Conservation (phyloP, 139 green algal species). For the Volvox reticuliferus region DNA sequence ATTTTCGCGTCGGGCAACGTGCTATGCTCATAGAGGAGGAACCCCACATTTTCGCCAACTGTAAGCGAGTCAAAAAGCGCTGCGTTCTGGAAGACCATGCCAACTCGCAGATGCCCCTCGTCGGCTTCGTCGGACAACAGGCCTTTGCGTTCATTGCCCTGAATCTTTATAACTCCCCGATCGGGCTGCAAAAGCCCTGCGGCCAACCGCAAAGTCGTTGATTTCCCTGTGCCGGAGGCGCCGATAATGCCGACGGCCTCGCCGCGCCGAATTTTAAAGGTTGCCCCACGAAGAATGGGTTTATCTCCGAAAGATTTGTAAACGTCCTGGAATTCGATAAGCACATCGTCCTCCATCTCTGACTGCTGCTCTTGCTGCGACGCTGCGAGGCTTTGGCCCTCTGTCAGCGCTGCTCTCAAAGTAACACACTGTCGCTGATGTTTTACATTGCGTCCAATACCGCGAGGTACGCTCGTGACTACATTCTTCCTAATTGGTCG, state of each 20-base stretch:
- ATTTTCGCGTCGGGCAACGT: conserved; percentile 80
- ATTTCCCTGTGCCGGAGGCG: conserved; percentile 96
- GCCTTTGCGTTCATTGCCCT: conserved; percentile 78
- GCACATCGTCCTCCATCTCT: conserved; percentile 75
- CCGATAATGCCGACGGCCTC: conserved; percentile 99
- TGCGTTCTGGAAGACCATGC: conserved; percentile 98
- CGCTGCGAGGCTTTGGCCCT: conserved; percentile 7
- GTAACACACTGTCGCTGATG: not conserved
- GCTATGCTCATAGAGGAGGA: conserved; percentile 96
- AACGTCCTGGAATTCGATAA: conserved; percentile 96
- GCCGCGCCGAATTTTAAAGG: conserved; percentile 94
- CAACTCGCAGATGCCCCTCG: conserved; percentile 72
- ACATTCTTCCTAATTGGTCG: not conserved
- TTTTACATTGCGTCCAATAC: not conserved
- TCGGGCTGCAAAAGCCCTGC: conserved; percentile 96
- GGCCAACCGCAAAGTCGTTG: conserved; percentile 94
- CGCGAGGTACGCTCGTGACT: not conserved
- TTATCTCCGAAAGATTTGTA: conserved; percentile 97
- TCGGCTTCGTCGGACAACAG: conserved; percentile 83
- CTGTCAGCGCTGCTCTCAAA: not conserved
- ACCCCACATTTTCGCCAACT: conserved; percentile 96
- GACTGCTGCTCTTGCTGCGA: not conserved
- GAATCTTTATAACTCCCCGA: conserved; percentile 87
- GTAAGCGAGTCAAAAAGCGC: conserved; percentile 99
- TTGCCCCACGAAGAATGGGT: conserved; percentile 89